These are phyloP conservation scores for Carallia pectinifolia DNA, from an alignment of 345 rosid genomes.

Conservation along the genomic window DNA sequence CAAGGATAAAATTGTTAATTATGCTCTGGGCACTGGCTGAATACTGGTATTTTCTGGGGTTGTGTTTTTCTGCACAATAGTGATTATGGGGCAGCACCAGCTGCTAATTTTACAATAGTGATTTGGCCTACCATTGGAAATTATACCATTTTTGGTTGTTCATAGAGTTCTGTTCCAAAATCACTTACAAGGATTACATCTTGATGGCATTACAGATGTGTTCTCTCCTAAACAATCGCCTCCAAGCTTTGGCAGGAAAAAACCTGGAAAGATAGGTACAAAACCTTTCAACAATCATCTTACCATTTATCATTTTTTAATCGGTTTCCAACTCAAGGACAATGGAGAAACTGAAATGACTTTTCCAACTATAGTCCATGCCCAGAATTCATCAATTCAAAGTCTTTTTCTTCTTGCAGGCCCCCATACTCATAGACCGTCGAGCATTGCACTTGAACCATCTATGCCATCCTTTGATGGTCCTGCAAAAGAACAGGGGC, in stretches of 20 bases:
- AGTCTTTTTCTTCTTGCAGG: constrained; percentile 31
- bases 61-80: too few relatives aligned
- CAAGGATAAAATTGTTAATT: too few relatives aligned
- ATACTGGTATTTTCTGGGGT: too few relatives aligned
- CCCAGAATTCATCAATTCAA: background rate
- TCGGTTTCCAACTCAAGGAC: constrained; percentile 34
- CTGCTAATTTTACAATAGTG: too few relatives aligned
- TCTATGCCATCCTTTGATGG: constrained; percentile 25
- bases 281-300: constrained; percentile 17
- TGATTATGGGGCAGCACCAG: too few relatives aligned
- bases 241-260: constrained; percentile 26
- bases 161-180: too few relatives aligned
- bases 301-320: constrained; percentile 23
- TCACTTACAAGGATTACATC: too few relatives aligned
- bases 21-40: too few relatives aligned
- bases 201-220: constrained; percentile 25
- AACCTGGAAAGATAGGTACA: constrained; percentile 24
- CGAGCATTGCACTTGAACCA: constrained; percentile 56
- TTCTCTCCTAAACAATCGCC: constrained; percentile 25
- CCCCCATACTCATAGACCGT: constrained; percentile 35
- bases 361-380: constrained; percentile 1
- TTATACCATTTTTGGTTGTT: too few relatives aligned
- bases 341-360: constrained; percentile 5
- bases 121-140: too few relatives aligned
- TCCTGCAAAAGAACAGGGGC: constrained; percentile 29